Conservation (phyloP, 2,329 filamentous ascomycete genomes). For the Hypoxylon sp. region DNA sequence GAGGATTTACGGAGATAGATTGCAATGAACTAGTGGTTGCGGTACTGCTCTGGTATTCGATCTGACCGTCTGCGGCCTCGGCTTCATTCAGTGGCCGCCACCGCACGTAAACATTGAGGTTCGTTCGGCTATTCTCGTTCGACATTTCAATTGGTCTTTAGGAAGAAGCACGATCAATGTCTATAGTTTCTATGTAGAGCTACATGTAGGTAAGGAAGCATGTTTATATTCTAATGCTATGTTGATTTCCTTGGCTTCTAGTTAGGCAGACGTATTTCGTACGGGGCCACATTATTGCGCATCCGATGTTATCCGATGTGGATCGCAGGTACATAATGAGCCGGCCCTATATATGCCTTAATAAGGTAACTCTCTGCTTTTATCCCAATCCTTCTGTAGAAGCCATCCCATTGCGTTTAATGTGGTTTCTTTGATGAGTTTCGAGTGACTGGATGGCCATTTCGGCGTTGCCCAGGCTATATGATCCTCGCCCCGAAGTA, state of each 20-base stretch:
- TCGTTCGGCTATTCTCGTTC: background rate
- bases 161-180: background rate
- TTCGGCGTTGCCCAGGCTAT: background rate
- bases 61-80: no score
- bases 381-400: background rate
- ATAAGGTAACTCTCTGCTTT: constrained; percentile 3
- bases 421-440: background rate
- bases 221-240: background rate
- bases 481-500: constrained; percentile 1
- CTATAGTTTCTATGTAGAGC: background rate
- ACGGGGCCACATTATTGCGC: background rate
- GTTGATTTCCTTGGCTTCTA: background rate
- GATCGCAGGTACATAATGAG: background rate
- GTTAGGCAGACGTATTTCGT: no score
- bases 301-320: background rate
- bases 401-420: constrained; percentile 4
- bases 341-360: background rate
- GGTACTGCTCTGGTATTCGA: no score
- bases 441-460: background rate
- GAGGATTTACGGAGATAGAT: no score
- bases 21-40: no score
- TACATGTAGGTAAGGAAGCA: background rate
- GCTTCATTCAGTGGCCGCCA: background rate
- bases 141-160: background rate
- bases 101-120: background rate